Base-by-base conservation (phyloP, 192 early-diverging fungal genomes). In the Hyaloraphidium curvatum region DNA sequence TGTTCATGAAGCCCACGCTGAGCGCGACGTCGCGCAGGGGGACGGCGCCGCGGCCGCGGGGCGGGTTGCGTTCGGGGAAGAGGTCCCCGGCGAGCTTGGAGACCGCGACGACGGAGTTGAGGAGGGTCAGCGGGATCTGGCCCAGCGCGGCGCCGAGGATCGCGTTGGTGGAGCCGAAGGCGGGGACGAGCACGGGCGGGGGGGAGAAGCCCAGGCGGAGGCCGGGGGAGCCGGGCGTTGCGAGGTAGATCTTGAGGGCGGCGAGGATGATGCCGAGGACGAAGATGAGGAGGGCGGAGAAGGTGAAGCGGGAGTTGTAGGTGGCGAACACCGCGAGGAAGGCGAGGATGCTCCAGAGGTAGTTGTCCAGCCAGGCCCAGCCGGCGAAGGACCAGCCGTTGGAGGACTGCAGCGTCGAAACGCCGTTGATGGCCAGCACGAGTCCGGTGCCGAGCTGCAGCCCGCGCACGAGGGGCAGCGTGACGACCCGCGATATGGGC, bases 41-140 rank as follows among this genome's bases (percentile, higher is more conserved):
- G 17, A 63, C 62, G 28, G 57, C 65, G 30, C 62, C 62, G 5
- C 33, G 5, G 11, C 17, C 17, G 2, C 55, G 65, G 66, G 51
- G 65, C 31, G 30, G 66, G 64, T 27, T 62, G 56, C 14, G n/a
- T n/a, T 81, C 76, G 0, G 86, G 89, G 57, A 87, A 92, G 56
- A 92, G 64, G 57, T 92, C 86, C 54, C 83, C 69, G 28, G 83
- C 75, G 31, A 92, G 67, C 14, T 72, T 73, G 7, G 74, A 70
- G 29, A 87, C 33, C 33, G 33, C 33, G 33, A 37, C n/a, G 33
- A 85, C 84, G 28, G 89, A 91, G 64, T 91, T 91, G 41, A 89
- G 71, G 40, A 76, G 56, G 19, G 89, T 91, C 52, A 91, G 64
- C 17, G 89, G 86, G 28, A 91, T 67, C 71, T 91, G 89, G 13